Evolutionary conservation across 2,329 filamentous ascomycete species (phyloP).

Genomic region (Drechslerella dactyloides): DNA sequence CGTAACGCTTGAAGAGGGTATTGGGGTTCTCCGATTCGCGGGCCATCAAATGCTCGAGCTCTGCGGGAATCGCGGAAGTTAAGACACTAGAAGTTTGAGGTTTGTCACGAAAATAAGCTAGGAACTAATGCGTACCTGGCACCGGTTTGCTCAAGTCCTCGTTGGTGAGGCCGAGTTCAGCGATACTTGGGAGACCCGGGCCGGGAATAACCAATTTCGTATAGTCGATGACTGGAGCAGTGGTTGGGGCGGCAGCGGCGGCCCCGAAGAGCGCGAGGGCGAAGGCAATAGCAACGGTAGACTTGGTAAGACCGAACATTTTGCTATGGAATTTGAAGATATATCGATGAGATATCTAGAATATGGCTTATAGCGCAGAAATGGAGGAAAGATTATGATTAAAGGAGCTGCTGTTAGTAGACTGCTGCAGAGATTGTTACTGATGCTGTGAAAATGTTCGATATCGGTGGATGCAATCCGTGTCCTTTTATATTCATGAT

Average conservation of each 20-base stretch:
- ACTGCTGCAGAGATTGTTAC: not conserved
- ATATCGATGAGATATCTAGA: not conserved
- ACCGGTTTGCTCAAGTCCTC: not conserved
- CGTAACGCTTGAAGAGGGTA: not conserved
- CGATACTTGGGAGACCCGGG: not conserved
- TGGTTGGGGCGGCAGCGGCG: not conserved
- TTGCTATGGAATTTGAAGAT: not conserved
- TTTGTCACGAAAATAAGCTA: too few relatives aligned
- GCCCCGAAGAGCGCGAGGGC: not conserved
- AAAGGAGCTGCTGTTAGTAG: not conserved
- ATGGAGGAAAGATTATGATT: not conserved
- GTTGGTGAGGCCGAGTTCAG: slow-evolving; percentile 3
- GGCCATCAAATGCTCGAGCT: too few relatives aligned
- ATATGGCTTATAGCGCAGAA: not conserved
- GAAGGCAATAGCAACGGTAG: not conserved
- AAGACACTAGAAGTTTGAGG: too few relatives aligned
- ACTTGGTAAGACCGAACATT: not conserved
- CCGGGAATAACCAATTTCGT: not conserved
- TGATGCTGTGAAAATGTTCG: not conserved
- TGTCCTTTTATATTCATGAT: too few relatives aligned
- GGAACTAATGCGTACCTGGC: not conserved
- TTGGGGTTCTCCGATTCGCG: not conserved
- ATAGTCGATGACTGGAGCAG: not conserved
- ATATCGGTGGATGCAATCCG: too few relatives aligned
- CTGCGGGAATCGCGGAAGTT: too few relatives aligned